phyloP scores from a whole-genome alignment of 169 alveolate species.

The Cryptosporidium meleagridis region DNA sequence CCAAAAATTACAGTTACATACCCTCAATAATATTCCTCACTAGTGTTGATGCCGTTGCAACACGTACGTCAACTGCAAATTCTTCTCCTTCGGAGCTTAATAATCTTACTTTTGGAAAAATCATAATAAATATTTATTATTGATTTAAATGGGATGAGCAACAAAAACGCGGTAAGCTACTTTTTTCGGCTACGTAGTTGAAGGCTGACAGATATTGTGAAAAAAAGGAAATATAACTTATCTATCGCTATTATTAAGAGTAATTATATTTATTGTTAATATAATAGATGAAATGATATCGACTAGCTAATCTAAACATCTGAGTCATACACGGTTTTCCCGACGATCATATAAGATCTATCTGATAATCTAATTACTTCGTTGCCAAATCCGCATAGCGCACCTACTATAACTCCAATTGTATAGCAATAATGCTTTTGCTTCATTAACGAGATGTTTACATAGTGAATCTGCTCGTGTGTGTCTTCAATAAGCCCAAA shows the following conservation, averaged over 20 bases:
- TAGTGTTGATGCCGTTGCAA: conserved; percentile 88
- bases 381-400: conserved; percentile 78
- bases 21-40: conserved; percentile 91
- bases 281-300: not conserved
- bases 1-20: conserved; percentile 35
- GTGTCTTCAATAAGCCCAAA: conserved; percentile 95
- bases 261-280: not conserved
- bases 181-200: not conserved
- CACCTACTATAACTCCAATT: conserved; percentile 93
- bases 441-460: conserved; percentile 89
- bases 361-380: conserved; percentile 71
- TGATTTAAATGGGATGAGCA: not conserved
- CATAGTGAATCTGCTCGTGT: conserved; percentile 89
- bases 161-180: not conserved
- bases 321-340: conserved; percentile 66
- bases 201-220: not conserved
- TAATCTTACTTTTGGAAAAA: conserved; percentile 82
- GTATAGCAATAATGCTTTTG: conserved; percentile 93
- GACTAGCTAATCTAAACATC: conserved; percentile 25
- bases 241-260: not conserved
- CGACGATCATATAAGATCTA: conserved; percentile 65
- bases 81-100: conserved; percentile 90
- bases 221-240: not conserved
- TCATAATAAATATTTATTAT: conserved; percentile 2
- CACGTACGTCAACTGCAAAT: conserved; percentile 89